Conservation (phyloP, 148 eudicot species). For the Rhododendron mucronatum region DNA sequence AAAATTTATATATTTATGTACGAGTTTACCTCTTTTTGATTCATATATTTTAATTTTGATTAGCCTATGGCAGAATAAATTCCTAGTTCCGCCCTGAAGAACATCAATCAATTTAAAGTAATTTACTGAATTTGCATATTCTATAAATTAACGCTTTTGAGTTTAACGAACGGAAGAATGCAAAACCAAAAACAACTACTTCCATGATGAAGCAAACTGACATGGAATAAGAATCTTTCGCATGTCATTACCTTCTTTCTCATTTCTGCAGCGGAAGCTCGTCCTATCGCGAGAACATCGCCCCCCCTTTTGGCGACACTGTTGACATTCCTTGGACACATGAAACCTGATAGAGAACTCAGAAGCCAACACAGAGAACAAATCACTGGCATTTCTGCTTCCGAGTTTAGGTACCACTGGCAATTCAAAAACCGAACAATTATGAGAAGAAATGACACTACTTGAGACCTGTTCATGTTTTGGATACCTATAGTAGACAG, state of each 20-base stretch:
- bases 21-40: too few species aligned
- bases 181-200: too few species aligned
- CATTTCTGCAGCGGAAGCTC: neutral
- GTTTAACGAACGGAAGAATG: too few species aligned
- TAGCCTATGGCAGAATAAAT: too few species aligned
- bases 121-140: too few species aligned
- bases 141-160: too few species aligned
- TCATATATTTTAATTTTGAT: too few species aligned
- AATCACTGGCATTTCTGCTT: neutral
- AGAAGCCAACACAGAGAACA: conserved; percentile 4
- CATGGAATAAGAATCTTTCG: neutral
- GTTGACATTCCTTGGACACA: neutral
- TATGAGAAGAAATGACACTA: neutral
- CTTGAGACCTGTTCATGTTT: neutral
- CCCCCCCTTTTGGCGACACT: neutral
- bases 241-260: neutral
- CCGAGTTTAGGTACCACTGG: neutral
- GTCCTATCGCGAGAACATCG: neutral
- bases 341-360: neutral
- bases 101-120: too few species aligned
- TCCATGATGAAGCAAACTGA: neutral
- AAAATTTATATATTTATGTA: too few species aligned
- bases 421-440: conserved; percentile 10
- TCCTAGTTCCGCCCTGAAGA: too few species aligned
- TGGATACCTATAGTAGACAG: conserved; percentile 8